Conservation (phyloP, 768 basidiomycete genomes). For the Mycena filopes region DNA sequence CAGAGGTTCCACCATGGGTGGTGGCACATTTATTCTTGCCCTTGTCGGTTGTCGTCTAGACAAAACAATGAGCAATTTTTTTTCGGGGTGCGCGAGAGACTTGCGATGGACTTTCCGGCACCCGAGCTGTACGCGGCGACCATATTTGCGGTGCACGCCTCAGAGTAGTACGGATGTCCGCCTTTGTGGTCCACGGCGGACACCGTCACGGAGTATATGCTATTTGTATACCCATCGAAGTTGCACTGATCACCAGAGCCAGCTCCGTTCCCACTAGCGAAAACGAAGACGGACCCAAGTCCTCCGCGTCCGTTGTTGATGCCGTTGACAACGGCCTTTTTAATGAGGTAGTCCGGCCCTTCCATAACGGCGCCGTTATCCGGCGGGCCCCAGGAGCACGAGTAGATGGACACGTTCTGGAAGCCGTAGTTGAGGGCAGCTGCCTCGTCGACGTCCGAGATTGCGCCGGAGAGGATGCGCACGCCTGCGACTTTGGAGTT, state of each 20-base stretch:
- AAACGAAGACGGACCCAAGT: constrained; percentile 95
- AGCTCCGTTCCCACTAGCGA: constrained; percentile 97
- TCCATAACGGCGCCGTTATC: constrained; percentile 94
- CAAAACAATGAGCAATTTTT: neutral
- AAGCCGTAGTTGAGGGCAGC: constrained; percentile 94
- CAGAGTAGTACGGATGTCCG: constrained; percentile 95
- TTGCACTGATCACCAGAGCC: constrained; percentile 95
- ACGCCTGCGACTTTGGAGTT: constrained; percentile 92
- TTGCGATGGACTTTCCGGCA: constrained; percentile 89
- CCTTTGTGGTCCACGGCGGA: constrained; percentile 94
- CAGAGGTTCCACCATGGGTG: constrained; percentile 95
- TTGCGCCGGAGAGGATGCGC: constrained; percentile 93
- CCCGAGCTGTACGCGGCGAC: constrained; percentile 97
- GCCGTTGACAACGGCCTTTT: constrained; percentile 94
- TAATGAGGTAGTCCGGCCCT: constrained; percentile 87
- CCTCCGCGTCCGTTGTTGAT: constrained; percentile 89
- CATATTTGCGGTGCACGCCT: constrained; percentile 97
- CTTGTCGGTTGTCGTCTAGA: constrained; percentile 92
- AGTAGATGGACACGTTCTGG: constrained; percentile 91
- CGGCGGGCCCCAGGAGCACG: constrained; percentile 98
- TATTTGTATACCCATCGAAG: constrained; percentile 99
- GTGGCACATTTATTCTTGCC: constrained; percentile 85
- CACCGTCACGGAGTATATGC: constrained; percentile 95
- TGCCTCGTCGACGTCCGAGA: constrained; percentile 96
- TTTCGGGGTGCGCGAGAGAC: constrained; percentile 44